phyloP scores from a whole-genome alignment of 768 basidiomycete genomes.

The Asterophora parasitica region DNA sequence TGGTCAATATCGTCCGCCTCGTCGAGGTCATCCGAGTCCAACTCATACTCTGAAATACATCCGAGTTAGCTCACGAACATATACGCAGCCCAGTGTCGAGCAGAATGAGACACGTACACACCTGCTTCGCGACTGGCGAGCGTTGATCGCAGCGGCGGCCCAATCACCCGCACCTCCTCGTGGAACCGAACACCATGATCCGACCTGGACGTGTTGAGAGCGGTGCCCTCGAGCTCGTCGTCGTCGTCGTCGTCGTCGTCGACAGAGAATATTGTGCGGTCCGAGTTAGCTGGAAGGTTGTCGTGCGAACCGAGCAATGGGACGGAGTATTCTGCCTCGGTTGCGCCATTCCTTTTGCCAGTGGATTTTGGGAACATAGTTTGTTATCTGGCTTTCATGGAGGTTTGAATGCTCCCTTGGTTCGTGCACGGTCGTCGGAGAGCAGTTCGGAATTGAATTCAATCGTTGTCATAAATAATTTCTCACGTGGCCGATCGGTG shows the following conservation, averaged over 20 bases:
- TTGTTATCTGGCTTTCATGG: background rate
- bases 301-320: conserved; percentile 55
- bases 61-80: conserved; percentile 8
- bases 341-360: conserved; percentile 20
- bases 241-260: conserved; percentile 57
- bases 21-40: conserved; percentile 80
- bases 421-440: background rate
- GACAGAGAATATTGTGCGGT: conserved; percentile 45
- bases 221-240: conserved; percentile 36
- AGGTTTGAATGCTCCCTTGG: background rate
- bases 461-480: too few species aligned
- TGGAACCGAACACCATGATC: conserved; percentile 57
- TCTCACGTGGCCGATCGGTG: conserved; percentile 4
- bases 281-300: conserved; percentile 28
- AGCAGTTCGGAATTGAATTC: too few species aligned
- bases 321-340: conserved; percentile 41
- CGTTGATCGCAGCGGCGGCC: conserved; percentile 67
- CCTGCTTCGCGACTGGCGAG: conserved; percentile 75
- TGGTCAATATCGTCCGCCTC: conserved; percentile 30
- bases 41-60: conserved; percentile 62
- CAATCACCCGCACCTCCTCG: conserved; percentile 66
- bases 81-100: background rate
- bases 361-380: conserved; percentile 25
- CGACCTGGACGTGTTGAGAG: conserved; percentile 26
- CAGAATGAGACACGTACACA: conserved; percentile 39